Conservation (phyloP, 2,329 filamentous ascomycete species). For the Lithohypha guttulata region DNA sequence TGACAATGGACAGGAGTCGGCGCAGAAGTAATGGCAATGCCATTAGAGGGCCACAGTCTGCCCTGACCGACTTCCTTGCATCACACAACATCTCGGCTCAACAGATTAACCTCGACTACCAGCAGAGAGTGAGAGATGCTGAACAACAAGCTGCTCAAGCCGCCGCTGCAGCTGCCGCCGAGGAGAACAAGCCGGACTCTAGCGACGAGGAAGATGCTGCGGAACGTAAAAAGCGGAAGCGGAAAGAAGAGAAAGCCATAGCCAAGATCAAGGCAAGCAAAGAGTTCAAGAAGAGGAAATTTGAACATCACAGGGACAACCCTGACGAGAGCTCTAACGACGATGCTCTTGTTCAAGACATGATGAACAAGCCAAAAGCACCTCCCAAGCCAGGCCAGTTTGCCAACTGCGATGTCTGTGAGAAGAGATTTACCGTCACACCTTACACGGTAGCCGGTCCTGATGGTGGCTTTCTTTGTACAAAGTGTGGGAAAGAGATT, state of each 20-base stretch:
- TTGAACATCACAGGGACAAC: constrained; percentile 30
- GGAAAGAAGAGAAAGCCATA: constrained; percentile 38
- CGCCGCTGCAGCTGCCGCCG: constrained; percentile 26
- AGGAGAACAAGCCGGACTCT: constrained; percentile 26
- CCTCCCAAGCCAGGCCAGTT: constrained; percentile 66
- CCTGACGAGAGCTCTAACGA: constrained; percentile 33
- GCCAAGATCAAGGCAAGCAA: constrained; percentile 41
- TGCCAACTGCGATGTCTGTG: constrained; percentile 75
- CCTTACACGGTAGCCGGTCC: constrained; percentile 74
- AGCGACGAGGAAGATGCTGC: constrained; percentile 29
- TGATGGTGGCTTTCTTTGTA: constrained; percentile 75
- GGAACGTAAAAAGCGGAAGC: constrained; percentile 46
- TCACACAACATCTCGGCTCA: constrained; percentile 57
- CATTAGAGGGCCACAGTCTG: constrained; percentile 52
- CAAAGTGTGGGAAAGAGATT: constrained; percentile 65
- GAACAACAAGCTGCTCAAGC: constrained; percentile 27
- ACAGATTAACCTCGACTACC: constrained; percentile 51
- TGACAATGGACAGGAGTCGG: constrained; percentile 3
- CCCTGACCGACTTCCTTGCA: constrained; percentile 58
- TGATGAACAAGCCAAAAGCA: constrained; percentile 40
- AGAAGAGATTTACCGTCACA: constrained; percentile 85
- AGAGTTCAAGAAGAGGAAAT: constrained; percentile 37
- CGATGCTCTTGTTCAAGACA: constrained; percentile 37
- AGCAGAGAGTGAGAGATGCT: constrained; percentile 41
- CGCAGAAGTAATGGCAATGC: constrained; percentile 26